Percentiles rank a stretch among this genome's conserved stretches.
Evolutionary conservation across 2,329 filamentous ascomycete genomes (phyloP).

Genomic region (Fusarium sp.): DNA sequence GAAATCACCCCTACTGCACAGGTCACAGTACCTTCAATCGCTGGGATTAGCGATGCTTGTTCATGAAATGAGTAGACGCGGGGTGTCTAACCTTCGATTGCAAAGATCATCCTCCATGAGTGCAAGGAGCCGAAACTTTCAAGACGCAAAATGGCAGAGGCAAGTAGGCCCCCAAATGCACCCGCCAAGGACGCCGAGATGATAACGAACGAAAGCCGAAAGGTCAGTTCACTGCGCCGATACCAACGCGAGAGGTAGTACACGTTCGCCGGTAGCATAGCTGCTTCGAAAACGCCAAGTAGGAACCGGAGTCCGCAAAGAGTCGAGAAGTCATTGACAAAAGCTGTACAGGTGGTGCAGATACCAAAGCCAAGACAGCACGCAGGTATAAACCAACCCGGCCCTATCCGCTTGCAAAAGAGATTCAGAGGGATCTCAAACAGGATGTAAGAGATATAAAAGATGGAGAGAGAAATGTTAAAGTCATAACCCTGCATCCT

Average conservation of each 20-base stretch:
- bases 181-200: background rate
- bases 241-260: background rate
- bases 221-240: background rate
- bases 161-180: background rate
- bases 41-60: background rate
- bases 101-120: background rate
- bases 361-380: background rate
- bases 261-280: background rate
- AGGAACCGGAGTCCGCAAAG: background rate
- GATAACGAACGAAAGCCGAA: background rate
- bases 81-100: background rate
- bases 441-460: background rate
- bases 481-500: background rate
- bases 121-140: background rate
- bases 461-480: background rate
- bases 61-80: background rate
- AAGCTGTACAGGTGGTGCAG: background rate
- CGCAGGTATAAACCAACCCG: background rate
- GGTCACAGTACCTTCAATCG: background rate
- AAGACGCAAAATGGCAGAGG: background rate
- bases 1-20: background rate
- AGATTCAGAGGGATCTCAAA: background rate
- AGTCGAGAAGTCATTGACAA: background rate
- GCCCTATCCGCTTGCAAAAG: background rate
- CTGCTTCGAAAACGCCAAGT: background rate